Conservation (phyloP, 768 basidiomycete genomes). For the Boletus barrowsii region DNA sequence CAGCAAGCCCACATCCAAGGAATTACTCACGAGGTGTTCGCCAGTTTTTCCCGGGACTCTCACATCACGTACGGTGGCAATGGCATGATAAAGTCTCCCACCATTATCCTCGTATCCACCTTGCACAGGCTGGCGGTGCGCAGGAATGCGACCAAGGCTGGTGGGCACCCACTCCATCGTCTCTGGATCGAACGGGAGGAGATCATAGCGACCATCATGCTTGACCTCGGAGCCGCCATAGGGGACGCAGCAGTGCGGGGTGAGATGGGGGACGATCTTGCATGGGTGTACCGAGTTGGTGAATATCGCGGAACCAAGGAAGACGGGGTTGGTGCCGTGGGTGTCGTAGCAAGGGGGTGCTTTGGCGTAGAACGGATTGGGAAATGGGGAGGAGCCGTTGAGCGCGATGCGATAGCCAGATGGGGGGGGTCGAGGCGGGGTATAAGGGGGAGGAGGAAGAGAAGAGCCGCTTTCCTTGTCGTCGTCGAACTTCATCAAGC, state of each 20-base stretch:
- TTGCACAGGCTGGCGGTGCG: constrained; percentile 56
- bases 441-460: constrained; percentile 19
- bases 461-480: neutral
- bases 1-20: neutral
- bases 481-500: constrained; percentile 10
- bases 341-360: constrained; percentile 53
- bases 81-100: constrained; percentile 63
- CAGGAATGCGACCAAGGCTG: constrained; percentile 56
- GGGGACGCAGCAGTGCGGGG: constrained; percentile 51
- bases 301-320: constrained; percentile 71
- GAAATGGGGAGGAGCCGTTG: constrained; percentile 36
- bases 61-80: constrained; percentile 48
- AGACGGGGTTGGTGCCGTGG: constrained; percentile 56
- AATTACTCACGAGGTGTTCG: constrained; percentile 56
- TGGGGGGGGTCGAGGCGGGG: constrained; percentile 39
- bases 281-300: constrained; percentile 72
- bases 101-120: constrained; percentile 77
- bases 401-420: constrained; percentile 69
- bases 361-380: constrained; percentile 41
- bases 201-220: constrained; percentile 68
- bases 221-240: constrained; percentile 59
- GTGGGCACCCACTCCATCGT: constrained; percentile 77
- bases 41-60: constrained; percentile 74
- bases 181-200: constrained; percentile 63
- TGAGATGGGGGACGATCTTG: constrained; percentile 68